A percentile compares a stretch with the other conserved stretches of the same genome.
These are phyloP conservation scores for Aspergillus thermomutatus DNA, from an alignment of 2,329 filamentous ascomycete species.

Conservation along the genomic window DNA sequence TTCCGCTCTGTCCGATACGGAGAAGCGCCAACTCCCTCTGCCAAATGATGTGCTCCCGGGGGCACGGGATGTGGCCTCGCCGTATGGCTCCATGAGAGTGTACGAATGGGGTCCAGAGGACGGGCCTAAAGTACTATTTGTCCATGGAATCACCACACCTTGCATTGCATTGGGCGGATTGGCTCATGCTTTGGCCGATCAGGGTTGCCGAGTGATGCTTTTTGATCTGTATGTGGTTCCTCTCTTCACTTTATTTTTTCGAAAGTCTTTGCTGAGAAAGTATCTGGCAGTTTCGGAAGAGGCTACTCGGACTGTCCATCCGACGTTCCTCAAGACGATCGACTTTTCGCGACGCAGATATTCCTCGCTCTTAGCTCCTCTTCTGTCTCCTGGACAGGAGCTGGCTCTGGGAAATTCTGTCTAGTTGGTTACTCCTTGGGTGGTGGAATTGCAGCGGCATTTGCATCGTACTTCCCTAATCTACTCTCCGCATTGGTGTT, in stretches of 20 bases:
- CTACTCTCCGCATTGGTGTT: slow-evolving; percentile 69
- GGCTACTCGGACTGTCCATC: slow-evolving; percentile 71
- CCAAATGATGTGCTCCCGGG: slow-evolving; percentile 64
- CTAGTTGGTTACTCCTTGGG: slow-evolving; percentile 78
- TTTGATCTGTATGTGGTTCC: slow-evolving; percentile 55
- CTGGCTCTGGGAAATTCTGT: slow-evolving; percentile 55
- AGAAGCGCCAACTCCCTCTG: slow-evolving; percentile 54
- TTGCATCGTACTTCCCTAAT: slow-evolving; percentile 65
- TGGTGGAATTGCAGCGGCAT: slow-evolving; percentile 68
- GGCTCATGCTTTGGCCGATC: slow-evolving; percentile 61
- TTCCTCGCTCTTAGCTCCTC: slow-evolving; percentile 69
- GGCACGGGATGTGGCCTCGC: slow-evolving; percentile 58
- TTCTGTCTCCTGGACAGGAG: slow-evolving; percentile 62
- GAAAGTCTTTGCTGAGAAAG: slow-evolving; percentile 2
- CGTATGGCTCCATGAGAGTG: slow-evolving; percentile 67
- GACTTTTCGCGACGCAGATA: slow-evolving; percentile 70
- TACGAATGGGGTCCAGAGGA: slow-evolving; percentile 77
- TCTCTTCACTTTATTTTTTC: background rate
- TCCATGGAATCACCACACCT: slow-evolving; percentile 81
- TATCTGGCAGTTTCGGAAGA: slow-evolving; percentile 51
- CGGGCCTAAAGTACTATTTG: slow-evolving; percentile 68
- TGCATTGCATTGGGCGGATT: slow-evolving; percentile 65
- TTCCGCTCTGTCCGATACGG: slow-evolving; percentile 30
- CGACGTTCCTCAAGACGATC: slow-evolving; percentile 67
- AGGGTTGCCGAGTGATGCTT: slow-evolving; percentile 73